phyloP scores from a whole-genome alignment of 2,329 filamentous ascomycete genomes.

The Botrytis sinoallii region DNA sequence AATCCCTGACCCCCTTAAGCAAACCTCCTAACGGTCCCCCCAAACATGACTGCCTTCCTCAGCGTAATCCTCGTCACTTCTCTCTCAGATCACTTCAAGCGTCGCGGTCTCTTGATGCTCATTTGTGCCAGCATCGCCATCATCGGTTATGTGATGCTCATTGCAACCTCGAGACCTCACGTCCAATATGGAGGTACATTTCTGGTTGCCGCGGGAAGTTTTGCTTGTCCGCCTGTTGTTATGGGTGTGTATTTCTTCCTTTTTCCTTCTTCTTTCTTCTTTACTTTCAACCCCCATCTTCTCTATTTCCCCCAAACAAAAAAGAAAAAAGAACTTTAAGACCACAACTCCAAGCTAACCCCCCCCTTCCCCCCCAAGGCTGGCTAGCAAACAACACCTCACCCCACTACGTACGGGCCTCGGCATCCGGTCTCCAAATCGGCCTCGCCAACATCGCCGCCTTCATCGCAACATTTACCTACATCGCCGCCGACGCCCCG shows the following conservation, averaged over 20 bases:
- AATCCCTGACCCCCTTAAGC: slow-evolving; percentile 42
- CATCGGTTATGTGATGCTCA: slow-evolving; percentile 73
- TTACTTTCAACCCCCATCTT: no score
- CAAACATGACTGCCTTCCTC: slow-evolving; percentile 61
- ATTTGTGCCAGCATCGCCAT: slow-evolving; percentile 67
- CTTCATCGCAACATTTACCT: slow-evolving; percentile 49
- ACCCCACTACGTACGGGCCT: slow-evolving; percentile 13
- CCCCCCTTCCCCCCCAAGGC: not conserved
- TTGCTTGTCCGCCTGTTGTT: slow-evolving; percentile 54
- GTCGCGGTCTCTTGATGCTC: slow-evolving; percentile 69
- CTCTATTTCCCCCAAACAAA: no score
- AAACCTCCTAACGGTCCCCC: slow-evolving; percentile 48
- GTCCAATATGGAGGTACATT: slow-evolving; percentile 82
- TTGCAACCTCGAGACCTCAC: slow-evolving; percentile 58
- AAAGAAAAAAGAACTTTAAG: no score
- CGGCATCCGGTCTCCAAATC: slow-evolving; percentile 15
- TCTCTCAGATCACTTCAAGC: slow-evolving; percentile 67
- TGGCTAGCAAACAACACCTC: slow-evolving; percentile 18
- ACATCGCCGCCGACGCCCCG: slow-evolving; percentile 63
- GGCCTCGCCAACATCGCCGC: slow-evolving; percentile 76
- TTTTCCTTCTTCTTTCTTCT: no score
- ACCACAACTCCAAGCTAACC: not conserved
- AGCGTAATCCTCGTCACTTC: slow-evolving; percentile 68
- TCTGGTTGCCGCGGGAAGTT: slow-evolving; percentile 80
- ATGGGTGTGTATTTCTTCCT: slow-evolving; percentile 8